Percentiles rank a stretch among this genome's conserved stretches.
These are phyloP conservation scores for Sclerotinia trifoliorum DNA, from an alignment of 2,329 filamentous ascomycete genomes.

Conservation along the genomic window DNA sequence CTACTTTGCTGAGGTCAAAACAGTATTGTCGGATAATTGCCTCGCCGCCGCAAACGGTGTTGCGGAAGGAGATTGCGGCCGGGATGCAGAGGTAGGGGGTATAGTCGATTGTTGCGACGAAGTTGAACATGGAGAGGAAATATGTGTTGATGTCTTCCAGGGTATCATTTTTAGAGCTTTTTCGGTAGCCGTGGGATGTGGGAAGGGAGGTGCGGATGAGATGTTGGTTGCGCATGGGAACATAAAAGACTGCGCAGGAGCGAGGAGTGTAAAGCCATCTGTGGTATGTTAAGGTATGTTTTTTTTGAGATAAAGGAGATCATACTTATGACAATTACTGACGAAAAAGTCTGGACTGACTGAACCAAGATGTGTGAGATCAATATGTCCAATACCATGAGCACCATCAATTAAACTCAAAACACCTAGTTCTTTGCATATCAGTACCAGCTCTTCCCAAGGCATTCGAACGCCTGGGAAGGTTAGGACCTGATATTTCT, in stretches of 20 bases:
- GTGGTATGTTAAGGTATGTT: not conserved
- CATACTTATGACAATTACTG: constrained; percentile 88
- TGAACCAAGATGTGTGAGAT: constrained; percentile 55
- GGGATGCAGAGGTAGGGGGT: constrained; percentile 70
- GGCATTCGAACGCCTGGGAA: constrained; percentile 77
- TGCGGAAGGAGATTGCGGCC: constrained; percentile 70
- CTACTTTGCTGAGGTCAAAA: constrained; percentile 60
- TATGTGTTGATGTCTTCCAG: constrained; percentile 38
- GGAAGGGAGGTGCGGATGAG: constrained; percentile 73
- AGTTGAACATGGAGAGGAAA: constrained; percentile 73
- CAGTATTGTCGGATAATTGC: constrained; percentile 64
- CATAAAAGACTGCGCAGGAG: constrained; percentile 79
- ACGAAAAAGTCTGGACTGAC: constrained; percentile 83
- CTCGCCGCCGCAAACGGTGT: constrained; percentile 69
- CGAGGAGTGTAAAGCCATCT: constrained; percentile 78
- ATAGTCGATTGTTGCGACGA: constrained; percentile 72
- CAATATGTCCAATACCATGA: constrained; percentile 58
- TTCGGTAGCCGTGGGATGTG: constrained; percentile 72
- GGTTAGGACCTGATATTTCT: constrained; percentile 65
- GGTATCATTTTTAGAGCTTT: constrained; percentile 41
- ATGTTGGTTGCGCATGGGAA: constrained; percentile 74
- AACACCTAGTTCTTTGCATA: constrained; percentile 65
- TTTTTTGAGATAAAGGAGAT: not conserved
- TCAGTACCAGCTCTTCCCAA: constrained; percentile 63
- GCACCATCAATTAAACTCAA: constrained; percentile 79